Percentiles rank a stretch among this genome's conserved stretches.
Conservation (phyloP, 352 stramenopile species). For the Phytopythium kandeliae region DNA sequence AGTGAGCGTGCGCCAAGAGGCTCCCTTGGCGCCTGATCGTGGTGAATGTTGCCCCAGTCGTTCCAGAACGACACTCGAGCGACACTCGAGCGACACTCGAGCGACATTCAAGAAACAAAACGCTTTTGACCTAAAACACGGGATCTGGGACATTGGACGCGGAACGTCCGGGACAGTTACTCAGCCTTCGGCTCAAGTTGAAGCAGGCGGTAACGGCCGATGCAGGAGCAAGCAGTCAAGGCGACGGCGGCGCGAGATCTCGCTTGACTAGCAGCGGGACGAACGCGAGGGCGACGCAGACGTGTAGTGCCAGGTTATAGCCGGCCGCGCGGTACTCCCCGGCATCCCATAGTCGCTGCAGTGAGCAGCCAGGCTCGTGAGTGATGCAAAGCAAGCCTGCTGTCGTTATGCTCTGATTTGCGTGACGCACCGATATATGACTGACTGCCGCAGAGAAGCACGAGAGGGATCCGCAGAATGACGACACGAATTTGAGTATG, state of each 20-base stretch:
- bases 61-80: no score
- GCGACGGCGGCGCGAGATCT: slow-evolving; percentile 14
- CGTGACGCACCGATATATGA: slow-evolving; percentile 33
- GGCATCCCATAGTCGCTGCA: slow-evolving; percentile 40
- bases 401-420: not conserved
- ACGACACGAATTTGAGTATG: slow-evolving; percentile 72
- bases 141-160: not conserved
- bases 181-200: not conserved
- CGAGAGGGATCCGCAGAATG: slow-evolving; percentile 67
- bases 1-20: not conserved
- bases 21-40: no score
- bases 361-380: not conserved
- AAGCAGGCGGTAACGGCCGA: not conserved
- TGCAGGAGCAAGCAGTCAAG: no score
- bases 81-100: no score
- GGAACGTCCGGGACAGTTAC: slow-evolving; percentile 3
- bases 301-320: slow-evolving; percentile 43
- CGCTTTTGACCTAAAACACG: no score
- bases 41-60: no score
- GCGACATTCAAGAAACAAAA: no score
- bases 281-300: slow-evolving; percentile 46
- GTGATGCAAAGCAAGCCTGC: not conserved
- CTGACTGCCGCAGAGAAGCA: slow-evolving; percentile 54
- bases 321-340: slow-evolving; percentile 35
- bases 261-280: slow-evolving; percentile 56